These are phyloP conservation scores for Arabidopsis hybrid DNA, from an alignment of 441 rosid genomes.

Conservation along the genomic window DNA sequence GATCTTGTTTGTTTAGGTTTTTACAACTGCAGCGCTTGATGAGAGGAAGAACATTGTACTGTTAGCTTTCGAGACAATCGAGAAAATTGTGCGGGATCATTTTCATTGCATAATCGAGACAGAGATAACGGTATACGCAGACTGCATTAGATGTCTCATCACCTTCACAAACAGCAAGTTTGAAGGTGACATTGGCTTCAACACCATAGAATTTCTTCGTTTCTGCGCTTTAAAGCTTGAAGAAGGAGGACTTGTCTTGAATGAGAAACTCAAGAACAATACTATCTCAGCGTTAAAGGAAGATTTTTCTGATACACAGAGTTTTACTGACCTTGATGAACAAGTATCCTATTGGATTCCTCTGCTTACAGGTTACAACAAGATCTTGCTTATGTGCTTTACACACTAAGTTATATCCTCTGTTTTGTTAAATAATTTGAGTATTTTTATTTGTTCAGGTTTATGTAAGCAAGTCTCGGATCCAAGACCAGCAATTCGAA, in stretches of 20 bases:
- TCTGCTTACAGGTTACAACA: constrained; percentile 77
- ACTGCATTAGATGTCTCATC: constrained; percentile 91
- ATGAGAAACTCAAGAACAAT: constrained; percentile 56
- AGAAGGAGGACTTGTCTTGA: constrained; percentile 83
- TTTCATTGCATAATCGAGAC: constrained; percentile 95
- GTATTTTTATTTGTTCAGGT: constrained; percentile 57
- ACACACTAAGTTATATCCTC: background rate
- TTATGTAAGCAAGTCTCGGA: constrained; percentile 81
- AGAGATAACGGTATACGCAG: constrained; percentile 83
- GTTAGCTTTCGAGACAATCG: constrained; percentile 94
- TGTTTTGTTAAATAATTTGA: constrained; percentile 4
- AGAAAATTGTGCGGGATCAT: constrained; percentile 95
- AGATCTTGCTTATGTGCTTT: constrained; percentile 8
- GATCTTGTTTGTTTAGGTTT: constrained; percentile 59
- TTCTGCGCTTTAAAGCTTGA: constrained; percentile 96
- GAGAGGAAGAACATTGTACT: constrained; percentile 89
- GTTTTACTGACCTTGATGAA: constrained; percentile 67
- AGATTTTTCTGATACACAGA: constrained; percentile 53
- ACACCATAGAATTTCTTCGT: constrained; percentile 98
- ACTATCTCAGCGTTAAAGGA: constrained; percentile 49
- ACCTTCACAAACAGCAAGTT: constrained; percentile 94
- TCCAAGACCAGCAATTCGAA: constrained; percentile 79
- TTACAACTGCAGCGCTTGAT: constrained; percentile 92
- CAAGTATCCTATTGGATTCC: constrained; percentile 93
- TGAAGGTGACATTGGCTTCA: constrained; percentile 93